These are phyloP conservation scores for Physcomitrium patens DNA, from an alignment of 225 moss, liverwort and hornwort genomes.

Conservation along the genomic window DNA sequence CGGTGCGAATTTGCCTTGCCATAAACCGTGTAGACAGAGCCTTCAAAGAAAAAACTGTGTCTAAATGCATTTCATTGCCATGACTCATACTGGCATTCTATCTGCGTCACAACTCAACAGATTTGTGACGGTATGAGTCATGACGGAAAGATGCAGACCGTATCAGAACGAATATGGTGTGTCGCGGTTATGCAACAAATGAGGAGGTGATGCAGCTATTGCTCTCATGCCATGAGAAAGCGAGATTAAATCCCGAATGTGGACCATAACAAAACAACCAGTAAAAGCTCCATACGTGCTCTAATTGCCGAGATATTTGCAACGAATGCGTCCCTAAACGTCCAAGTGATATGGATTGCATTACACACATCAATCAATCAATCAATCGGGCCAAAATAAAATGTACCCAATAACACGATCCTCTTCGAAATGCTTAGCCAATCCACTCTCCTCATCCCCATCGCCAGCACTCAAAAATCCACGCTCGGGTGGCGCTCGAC, in stretches of 20 bases:
- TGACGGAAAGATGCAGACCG: neutral
- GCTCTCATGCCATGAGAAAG: too few species aligned
- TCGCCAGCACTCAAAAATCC: conserved; percentile 85
- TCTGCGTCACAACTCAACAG: neutral
- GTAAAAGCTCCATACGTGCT: too few species aligned
- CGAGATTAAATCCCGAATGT: too few species aligned
- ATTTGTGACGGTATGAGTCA: neutral
- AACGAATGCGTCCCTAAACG: too few species aligned
- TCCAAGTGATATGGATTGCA: too few species aligned
- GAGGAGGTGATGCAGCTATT: neutral
- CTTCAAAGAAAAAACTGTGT: neutral
- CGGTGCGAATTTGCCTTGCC: neutral
- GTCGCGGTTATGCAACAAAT: neutral
- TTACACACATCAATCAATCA: too few species aligned
- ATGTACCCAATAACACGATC: conserved; percentile 73
- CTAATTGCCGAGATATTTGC: too few species aligned
- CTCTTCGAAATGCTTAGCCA: conserved; percentile 89
- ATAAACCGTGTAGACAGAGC: neutral
- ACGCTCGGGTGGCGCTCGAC: conserved; percentile 51
- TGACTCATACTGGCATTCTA: neutral
- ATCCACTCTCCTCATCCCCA: conserved; percentile 82
- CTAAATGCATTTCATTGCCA: neutral
- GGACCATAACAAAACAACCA: too few species aligned
- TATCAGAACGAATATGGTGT: conserved; percentile 8
- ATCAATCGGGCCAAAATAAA: neutral